These are phyloP conservation scores for Ophiostoma fasciatum DNA, from an alignment of 2,329 filamentous ascomycete genomes.

Conservation along the genomic window DNA sequence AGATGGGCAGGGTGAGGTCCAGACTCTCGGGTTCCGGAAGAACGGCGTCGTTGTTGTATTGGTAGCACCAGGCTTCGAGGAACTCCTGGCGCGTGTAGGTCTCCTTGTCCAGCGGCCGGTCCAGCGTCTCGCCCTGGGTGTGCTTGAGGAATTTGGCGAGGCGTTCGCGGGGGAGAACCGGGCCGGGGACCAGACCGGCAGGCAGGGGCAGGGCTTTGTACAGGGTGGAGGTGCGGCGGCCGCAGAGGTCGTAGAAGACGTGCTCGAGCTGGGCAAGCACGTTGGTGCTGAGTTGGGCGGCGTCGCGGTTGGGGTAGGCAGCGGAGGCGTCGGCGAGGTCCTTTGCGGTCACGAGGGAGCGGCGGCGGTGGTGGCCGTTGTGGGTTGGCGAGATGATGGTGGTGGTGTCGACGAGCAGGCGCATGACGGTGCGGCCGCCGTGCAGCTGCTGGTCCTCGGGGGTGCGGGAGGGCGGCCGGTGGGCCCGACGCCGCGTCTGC, in stretches of 20 bases:
- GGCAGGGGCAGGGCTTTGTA: constrained; percentile 1
- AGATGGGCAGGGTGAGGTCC: constrained; percentile 54
- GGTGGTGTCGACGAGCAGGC: constrained; percentile 13
- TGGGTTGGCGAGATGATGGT: constrained; percentile 18
- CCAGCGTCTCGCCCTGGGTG: constrained; percentile 29
- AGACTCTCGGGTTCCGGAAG: constrained; percentile 25
- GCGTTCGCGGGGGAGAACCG: constrained; percentile 21
- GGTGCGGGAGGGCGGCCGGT: not conserved
- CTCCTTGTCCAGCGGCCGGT: constrained; percentile 22
- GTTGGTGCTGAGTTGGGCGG: constrained; percentile 30
- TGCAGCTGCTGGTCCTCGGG: constrained; percentile 1
- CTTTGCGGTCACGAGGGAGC: constrained; percentile 10
- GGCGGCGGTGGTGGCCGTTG: constrained; percentile 13
- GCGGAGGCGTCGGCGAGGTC: constrained; percentile 9
- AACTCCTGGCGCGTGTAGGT: constrained; percentile 34
- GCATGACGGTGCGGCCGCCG: constrained; percentile 5
- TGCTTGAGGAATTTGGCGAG: constrained; percentile 34
- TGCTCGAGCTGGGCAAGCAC: constrained; percentile 33
- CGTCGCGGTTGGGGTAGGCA: constrained; percentile 10
- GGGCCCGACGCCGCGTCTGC: constrained; percentile 1
- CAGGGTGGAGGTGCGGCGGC: constrained; percentile 17
- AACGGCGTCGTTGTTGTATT: constrained; percentile 28
- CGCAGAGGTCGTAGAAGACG: constrained; percentile 32
- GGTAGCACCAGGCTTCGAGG: constrained; percentile 30
- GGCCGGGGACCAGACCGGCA: not conserved